phyloP scores from a whole-genome alignment of 352 stramenopile genomes.

The Phytophthora fragariaefolia region DNA sequence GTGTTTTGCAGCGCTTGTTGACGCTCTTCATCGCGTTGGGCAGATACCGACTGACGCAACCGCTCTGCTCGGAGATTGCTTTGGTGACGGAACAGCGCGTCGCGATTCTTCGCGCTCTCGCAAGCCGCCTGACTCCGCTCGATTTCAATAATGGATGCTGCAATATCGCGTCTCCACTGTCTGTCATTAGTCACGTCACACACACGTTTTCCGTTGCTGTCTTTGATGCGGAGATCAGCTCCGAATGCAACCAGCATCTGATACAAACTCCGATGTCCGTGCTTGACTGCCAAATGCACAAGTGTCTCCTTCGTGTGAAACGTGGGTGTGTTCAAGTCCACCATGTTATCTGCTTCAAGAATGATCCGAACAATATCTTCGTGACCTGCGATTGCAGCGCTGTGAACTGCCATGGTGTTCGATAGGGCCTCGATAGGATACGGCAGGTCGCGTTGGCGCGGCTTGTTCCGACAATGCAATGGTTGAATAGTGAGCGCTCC shows the following conservation, averaged over 20 bases:
- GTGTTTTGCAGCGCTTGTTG: background rate
- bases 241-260: conserved; percentile 21
- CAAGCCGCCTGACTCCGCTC: conserved; percentile 11
- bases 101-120: conserved; percentile 11
- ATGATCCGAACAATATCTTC: conserved; percentile 36
- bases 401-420: conserved; percentile 36
- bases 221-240: conserved; percentile 29
- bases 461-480: conserved; percentile 12
- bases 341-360: conserved; percentile 35
- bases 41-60: conserved; percentile 9
- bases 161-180: conserved; percentile 18
- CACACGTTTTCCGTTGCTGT: conserved; percentile 17
- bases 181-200: conserved; percentile 27
- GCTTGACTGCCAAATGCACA: conserved; percentile 34
- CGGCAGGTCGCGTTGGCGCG: background rate
- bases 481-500: conserved; percentile 23
- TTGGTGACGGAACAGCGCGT: conserved; percentile 16
- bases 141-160: conserved; percentile 11
- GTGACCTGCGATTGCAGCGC: conserved; percentile 27
- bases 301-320: conserved; percentile 39
- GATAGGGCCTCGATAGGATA: background rate
- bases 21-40: conserved; percentile 18
- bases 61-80: conserved; percentile 11
- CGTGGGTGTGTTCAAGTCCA: conserved; percentile 38
- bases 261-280: conserved; percentile 25